Conservation (phyloP, 768 basidiomycete species). For the Leucocoprinus leucothites region DNA sequence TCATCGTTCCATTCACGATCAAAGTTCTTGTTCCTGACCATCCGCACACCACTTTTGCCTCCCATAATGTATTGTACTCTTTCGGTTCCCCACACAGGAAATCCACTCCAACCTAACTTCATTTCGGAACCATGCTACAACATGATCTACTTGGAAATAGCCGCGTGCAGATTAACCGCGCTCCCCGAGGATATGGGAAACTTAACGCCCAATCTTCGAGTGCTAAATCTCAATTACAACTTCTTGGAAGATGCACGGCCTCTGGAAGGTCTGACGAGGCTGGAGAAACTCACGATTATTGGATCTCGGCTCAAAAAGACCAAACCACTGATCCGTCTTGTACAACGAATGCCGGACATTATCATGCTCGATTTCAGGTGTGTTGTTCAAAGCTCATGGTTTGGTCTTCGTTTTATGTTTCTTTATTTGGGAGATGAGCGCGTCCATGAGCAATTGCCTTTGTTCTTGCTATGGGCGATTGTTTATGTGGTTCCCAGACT, state of each 20-base stretch:
- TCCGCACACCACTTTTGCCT: conserved; percentile 12
- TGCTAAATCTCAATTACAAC: conserved; percentile 96
- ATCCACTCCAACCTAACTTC: conserved; percentile 60
- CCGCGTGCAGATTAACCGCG: conserved; percentile 73
- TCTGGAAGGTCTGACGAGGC: conserved; percentile 67
- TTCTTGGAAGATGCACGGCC: conserved; percentile 74
- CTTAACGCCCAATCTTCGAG: conserved; percentile 81
- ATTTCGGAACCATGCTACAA: conserved; percentile 80
- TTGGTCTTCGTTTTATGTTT: too few species aligned
- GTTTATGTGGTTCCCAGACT: not conserved
- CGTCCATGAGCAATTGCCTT: too few species aligned
- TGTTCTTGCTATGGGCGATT: conserved; percentile 1
- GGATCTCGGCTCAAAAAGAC: conserved; percentile 78
- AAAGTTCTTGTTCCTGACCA: conserved; percentile 11
- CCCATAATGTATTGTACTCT: not conserved
- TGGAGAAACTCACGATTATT: conserved; percentile 84
- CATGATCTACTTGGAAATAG: conserved; percentile 88
- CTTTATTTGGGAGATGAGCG: too few species aligned
- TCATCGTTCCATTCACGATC: conserved; percentile 12
- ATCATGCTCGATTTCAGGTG: conserved; percentile 92
- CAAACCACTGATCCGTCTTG: conserved; percentile 66
- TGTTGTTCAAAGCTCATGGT: too few species aligned
- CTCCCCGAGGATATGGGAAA: conserved; percentile 68
- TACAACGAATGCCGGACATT: conserved; percentile 71
- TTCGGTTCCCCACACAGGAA: conserved; percentile 46